phyloP scores from a whole-genome alignment of 768 basidiomycete species.

The Kwoniella sp. region DNA sequence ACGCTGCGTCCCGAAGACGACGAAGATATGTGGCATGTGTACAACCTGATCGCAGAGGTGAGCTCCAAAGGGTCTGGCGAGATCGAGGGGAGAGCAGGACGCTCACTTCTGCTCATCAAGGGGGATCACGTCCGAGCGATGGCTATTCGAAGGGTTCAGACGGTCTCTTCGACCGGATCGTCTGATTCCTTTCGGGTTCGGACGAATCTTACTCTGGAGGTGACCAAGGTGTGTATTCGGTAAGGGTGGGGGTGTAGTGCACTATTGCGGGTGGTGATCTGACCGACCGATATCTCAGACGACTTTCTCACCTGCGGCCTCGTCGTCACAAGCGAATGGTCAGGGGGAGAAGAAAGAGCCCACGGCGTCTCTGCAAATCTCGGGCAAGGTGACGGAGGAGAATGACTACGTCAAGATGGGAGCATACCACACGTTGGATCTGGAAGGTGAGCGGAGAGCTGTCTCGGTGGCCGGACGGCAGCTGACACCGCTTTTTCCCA shows the following conservation, averaged over 20 bases:
- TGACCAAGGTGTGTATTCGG: slow-evolving; percentile 59
- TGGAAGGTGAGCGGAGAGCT: slow-evolving; percentile 57
- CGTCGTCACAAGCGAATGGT: slow-evolving; percentile 45
- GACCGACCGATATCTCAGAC: no score
- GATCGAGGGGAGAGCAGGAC: not conserved
- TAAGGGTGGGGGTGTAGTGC: no score
- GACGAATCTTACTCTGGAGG: slow-evolving; percentile 75
- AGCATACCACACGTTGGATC: slow-evolving; percentile 88
- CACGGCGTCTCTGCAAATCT: slow-evolving; percentile 64
- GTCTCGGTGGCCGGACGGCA: not conserved
- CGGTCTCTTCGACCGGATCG: slow-evolving; percentile 84
- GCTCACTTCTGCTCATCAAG: no score
- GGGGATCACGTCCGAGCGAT: slow-evolving; percentile 81
- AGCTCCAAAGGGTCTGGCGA: no score
- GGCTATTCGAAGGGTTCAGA: slow-evolving; percentile 86
- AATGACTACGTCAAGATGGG: slow-evolving; percentile 86
- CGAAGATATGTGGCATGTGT: slow-evolving; percentile 99
- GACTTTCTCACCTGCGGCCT: slow-evolving; percentile 69
- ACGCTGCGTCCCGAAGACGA: slow-evolving; percentile 94
- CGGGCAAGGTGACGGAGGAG: slow-evolving; percentile 78
- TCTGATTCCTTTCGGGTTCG: slow-evolving; percentile 85
- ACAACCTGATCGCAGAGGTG: slow-evolving; percentile 84
- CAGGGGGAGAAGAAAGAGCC: slow-evolving; percentile 44
- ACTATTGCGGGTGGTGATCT: no score
- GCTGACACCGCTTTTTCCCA: slow-evolving; percentile 4